These are phyloP conservation scores for Solanum stenotomum DNA, from an alignment of 257 asterid species.

Conservation along the genomic window DNA sequence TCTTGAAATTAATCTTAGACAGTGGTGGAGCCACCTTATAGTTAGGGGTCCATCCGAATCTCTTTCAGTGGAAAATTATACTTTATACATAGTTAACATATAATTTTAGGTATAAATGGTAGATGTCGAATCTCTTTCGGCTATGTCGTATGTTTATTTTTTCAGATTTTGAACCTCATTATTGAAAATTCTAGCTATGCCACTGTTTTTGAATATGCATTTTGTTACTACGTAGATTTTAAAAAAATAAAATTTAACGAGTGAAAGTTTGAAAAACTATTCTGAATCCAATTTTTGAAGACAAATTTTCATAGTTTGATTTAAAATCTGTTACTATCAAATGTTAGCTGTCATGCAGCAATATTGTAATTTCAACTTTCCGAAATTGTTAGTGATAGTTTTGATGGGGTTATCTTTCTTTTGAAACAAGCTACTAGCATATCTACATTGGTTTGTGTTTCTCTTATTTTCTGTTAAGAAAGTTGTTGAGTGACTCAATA, in stretches of 20 bases:
- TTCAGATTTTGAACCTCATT: too few species aligned
- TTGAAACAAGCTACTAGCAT: neutral
- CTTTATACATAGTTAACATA: too few species aligned
- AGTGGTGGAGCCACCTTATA: too few species aligned
- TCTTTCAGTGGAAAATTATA: too few species aligned
- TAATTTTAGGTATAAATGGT: too few species aligned
- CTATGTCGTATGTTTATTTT: too few species aligned
- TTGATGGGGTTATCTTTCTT: neutral
- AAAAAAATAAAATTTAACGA: too few species aligned
- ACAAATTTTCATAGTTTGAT: too few species aligned
- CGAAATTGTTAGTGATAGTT: neutral
- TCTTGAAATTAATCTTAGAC: too few species aligned
- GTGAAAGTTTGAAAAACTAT: neutral
- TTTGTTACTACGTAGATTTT: neutral
- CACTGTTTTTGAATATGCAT: neutral
- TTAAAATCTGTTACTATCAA: neutral
- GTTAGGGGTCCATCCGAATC: too few species aligned
- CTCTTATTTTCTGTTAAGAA: neutral
- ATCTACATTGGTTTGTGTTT: neutral
- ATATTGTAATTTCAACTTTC: neutral
- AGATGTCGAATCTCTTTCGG: too few species aligned
- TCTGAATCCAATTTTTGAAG: neutral
- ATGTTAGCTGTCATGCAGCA: neutral
- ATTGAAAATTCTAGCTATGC: too few species aligned
- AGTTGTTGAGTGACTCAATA: neutral